phyloP scores from a whole-genome alignment of 169 alveolate species.

The Babesia microti region DNA sequence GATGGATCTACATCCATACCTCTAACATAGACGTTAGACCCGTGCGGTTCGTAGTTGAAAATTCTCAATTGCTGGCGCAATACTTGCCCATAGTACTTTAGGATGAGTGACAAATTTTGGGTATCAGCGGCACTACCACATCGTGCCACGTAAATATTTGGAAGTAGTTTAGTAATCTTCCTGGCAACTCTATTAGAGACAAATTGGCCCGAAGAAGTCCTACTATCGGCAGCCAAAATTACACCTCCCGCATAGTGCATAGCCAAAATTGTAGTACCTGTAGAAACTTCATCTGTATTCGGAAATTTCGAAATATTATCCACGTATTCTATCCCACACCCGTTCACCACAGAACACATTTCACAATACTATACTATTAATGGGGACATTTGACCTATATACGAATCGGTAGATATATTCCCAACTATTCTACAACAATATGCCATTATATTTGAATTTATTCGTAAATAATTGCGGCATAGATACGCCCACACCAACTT shows the following conservation, averaged over 20 bases:
- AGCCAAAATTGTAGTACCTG: conserved; percentile 84
- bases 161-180: conserved; percentile 74
- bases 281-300: conserved; percentile 50
- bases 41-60: no score
- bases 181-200: conserved; percentile 82
- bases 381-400: no score
- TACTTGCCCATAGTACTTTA: conserved; percentile 64
- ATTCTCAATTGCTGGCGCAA: conserved; percentile 70
- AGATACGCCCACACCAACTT: no score
- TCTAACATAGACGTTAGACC: conserved; percentile 31
- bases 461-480: no score
- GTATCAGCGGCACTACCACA: conserved; percentile 92
- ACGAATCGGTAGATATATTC: no score
- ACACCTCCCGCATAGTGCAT: conserved; percentile 80
- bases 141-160: conserved; percentile 78
- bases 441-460: no score
- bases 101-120: conserved; percentile 70
- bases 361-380: no score
- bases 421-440: no score
- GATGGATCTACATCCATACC: conserved; percentile 11
- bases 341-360: no score
- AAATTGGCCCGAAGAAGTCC: conserved; percentile 85
- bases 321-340: no score
- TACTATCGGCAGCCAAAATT: conserved; percentile 84
- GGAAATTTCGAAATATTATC: no score